These are phyloP conservation scores for Diplocarpon mali DNA, from an alignment of 2,329 filamentous ascomycete species.

Conservation along the genomic window DNA sequence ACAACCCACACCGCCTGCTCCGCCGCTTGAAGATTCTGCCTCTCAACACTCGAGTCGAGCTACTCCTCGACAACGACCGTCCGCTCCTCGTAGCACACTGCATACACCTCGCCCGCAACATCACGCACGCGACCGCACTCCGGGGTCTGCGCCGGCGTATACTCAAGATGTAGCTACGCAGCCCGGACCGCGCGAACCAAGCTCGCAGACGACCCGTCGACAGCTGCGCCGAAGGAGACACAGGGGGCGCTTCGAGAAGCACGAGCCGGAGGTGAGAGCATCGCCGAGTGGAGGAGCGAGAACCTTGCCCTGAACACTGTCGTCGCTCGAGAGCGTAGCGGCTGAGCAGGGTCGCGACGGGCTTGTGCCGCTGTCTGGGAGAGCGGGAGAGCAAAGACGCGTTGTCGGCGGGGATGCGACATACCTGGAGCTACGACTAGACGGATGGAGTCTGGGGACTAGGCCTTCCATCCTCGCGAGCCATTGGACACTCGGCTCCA, in stretches of 20 bases:
- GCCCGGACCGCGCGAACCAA: slow-evolving; percentile 47
- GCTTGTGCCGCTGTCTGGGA: slow-evolving; percentile 53
- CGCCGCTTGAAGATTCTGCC: too few species aligned
- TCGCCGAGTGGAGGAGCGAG: slow-evolving; percentile 49
- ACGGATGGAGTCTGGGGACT: background rate
- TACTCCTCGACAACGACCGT: too few species aligned
- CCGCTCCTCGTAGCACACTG: too few species aligned
- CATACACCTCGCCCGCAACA: slow-evolving; percentile 18
- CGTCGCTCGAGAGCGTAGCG: slow-evolving; percentile 44
- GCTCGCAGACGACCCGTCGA: slow-evolving; percentile 48
- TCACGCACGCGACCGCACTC: slow-evolving; percentile 51
- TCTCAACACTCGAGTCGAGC: too few species aligned
- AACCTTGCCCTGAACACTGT: slow-evolving; percentile 42
- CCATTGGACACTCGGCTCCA: slow-evolving; percentile 30
- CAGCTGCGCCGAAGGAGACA: slow-evolving; percentile 35
- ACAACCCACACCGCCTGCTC: too few species aligned
- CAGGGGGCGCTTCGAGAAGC: background rate
- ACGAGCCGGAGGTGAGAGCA: slow-evolving; percentile 49
- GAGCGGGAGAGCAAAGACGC: slow-evolving; percentile 45
- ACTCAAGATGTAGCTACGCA: slow-evolving; percentile 44
- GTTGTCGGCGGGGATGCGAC: slow-evolving; percentile 40
- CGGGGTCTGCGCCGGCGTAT: slow-evolving; percentile 43
- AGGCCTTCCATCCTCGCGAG: slow-evolving; percentile 42
- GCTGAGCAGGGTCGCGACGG: slow-evolving; percentile 51
- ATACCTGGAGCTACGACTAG: too few species aligned